phyloP scores from a whole-genome alignment of 805 yeast genomes.

The Suhomyces xylopsoci region DNA sequence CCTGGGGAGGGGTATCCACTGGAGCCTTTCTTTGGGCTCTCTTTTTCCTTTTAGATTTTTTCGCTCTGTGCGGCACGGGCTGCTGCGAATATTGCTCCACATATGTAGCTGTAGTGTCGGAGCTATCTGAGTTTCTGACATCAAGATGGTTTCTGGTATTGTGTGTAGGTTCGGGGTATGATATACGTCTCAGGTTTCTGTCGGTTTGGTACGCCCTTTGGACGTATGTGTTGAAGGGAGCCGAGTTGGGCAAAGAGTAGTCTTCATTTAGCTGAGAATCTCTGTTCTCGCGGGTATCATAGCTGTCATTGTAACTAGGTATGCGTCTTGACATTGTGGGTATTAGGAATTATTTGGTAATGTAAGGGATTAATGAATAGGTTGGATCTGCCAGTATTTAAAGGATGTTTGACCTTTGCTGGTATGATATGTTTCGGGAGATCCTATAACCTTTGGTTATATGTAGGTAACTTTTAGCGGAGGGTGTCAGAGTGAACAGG shows the following conservation, averaged over 20 bases:
- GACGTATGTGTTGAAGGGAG: conserved; percentile 2
- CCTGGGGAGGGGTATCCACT: background rate
- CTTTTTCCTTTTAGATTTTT: conserved; percentile 5
- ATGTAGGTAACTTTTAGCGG: background rate
- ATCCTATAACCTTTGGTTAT: background rate
- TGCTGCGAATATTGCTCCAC: conserved; percentile 12
- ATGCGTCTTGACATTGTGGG: conserved; percentile 12
- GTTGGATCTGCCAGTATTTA: background rate
- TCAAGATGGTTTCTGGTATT: conserved; percentile 1
- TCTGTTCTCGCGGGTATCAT: conserved; percentile 2
- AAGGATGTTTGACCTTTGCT: background rate
- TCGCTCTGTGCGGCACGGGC: background rate
- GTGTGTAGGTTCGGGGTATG: background rate
- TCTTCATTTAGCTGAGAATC: conserved; percentile 2
- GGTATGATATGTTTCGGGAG: background rate
- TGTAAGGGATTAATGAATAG: no score
- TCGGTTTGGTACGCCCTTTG: conserved; percentile 1
- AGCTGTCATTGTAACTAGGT: conserved; percentile 5
- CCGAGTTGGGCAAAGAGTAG: conserved; percentile 5
- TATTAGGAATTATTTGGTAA: no score
- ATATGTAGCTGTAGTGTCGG: conserved; percentile 11
- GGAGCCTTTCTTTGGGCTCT: conserved; percentile 3
- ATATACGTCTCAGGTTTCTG: background rate
- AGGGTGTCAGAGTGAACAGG: background rate
- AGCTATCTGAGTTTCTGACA: conserved; percentile 7